phyloP scores from a whole-genome alignment of 2,329 filamentous ascomycete species.

The Scedosporium dehoogii region DNA sequence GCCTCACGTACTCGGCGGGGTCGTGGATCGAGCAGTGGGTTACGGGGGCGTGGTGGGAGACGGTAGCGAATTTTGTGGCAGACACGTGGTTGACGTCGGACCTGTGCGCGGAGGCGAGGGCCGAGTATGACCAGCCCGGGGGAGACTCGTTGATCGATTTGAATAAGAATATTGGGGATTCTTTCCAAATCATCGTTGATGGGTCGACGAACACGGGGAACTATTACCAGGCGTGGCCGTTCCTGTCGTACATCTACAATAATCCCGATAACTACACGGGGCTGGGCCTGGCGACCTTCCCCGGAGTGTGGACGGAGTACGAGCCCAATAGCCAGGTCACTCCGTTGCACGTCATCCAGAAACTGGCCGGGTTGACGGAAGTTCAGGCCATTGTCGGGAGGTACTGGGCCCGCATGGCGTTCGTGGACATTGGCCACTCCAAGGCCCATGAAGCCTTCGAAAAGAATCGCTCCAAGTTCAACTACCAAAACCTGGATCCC shows the following conservation, averaged over 20 bases:
- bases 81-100: constrained; percentile 36
- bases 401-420: constrained; percentile 45
- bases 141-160: constrained; percentile 30
- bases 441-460: constrained; percentile 28
- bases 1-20: constrained; percentile 32
- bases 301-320: constrained; percentile 33
- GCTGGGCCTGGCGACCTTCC: constrained; percentile 29
- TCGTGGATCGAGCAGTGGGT: constrained; percentile 33
- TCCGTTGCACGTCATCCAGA: constrained; percentile 33
- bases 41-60: constrained; percentile 42
- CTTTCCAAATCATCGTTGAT: constrained; percentile 38
- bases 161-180: constrained; percentile 34
- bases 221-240: constrained; percentile 43
- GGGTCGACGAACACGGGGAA: constrained; percentile 30
- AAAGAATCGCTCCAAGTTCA: constrained; percentile 22
- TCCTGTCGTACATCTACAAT: constrained; percentile 35
- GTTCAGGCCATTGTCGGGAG: constrained; percentile 32
- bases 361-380: constrained; percentile 22
- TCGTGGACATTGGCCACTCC: constrained; percentile 36
- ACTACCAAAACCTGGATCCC: constrained; percentile 31
- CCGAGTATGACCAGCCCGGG: constrained; percentile 21
- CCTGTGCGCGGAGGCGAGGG: constrained; percentile 29
- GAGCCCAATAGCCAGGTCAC: constrained; percentile 35
- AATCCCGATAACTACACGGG: constrained; percentile 34
- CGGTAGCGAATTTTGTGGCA: constrained; percentile 38